Conservation (phyloP, 257 asterid species). For the Solanum bulbocastanum region DNA sequence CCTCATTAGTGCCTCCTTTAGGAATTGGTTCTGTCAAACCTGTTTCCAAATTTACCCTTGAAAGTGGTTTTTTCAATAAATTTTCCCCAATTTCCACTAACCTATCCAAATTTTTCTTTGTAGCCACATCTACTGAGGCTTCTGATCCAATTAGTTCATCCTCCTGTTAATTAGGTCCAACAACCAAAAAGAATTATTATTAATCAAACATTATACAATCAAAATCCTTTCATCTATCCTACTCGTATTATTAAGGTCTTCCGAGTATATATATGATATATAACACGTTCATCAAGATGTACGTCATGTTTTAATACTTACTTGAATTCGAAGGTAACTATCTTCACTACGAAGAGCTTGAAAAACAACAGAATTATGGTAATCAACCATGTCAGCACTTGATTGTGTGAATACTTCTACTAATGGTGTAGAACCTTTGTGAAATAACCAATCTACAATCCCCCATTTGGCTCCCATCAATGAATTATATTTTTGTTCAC, state of each 20-base stretch:
- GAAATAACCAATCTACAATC: conserved; percentile 22
- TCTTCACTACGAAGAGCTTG: conserved; percentile 18
- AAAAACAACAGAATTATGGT: conserved; percentile 28
- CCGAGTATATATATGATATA: too few relatives aligned
- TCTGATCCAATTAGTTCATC: conserved; percentile 34
- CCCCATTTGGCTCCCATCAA: conserved; percentile 30
- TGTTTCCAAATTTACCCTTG: conserved; percentile 28
- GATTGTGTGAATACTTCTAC: conserved; percentile 29
- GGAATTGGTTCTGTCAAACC: conserved; percentile 28
- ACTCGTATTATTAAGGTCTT: neutral
- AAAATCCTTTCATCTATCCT: neutral
- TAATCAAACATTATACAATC: neutral
- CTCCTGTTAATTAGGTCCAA: conserved; percentile 15
- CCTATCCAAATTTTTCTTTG: conserved; percentile 30
- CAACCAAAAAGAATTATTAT: neutral
- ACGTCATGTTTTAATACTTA: neutral
- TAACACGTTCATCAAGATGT: neutral
- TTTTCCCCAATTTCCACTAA: conserved; percentile 26
- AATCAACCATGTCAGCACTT: conserved; percentile 41
- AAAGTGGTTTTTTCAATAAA: conserved; percentile 23
- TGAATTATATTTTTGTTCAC: conserved; percentile 17
- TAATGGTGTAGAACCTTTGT: conserved; percentile 23
- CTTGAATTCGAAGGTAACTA: conserved; percentile 41
- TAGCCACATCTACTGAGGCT: conserved; percentile 34
- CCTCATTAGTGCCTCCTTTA: conserved; percentile 28